Evolutionary conservation across 2,329 filamentous ascomycete species (phyloP), one percentile per base, ranked within the genome.

Genomic region (Ophiosphaerella herpotricha): DNA sequence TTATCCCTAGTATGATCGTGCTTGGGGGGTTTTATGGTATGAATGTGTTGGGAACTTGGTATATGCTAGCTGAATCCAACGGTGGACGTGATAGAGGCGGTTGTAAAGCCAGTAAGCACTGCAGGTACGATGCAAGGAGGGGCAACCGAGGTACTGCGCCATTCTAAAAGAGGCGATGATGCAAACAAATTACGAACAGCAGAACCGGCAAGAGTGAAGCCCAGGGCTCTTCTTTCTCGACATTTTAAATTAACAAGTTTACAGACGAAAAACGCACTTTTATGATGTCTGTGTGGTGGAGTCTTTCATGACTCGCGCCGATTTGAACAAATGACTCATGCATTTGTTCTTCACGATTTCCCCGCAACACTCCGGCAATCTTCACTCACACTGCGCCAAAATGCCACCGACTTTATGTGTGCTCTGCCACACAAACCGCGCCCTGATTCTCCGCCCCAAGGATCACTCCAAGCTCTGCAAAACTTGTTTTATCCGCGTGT

Each of bases 391-490:
- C 23, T 12, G 16, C 32, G 23, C 45, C 43, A 66, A 47, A 23
- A 96, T 97, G 93, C 81, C 91, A 7, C 90, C 91, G 18, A 81
- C 83, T 16, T 77, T 82, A 18, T 99, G 94, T 72, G 85, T 85
- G 43, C 79, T 86, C 57, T 99, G 94, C 77, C 82, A 88, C 57
- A 82, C 80, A 18, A 82, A 88, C 55, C 85, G 92, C 52, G 93
- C 94, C 5, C 83, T 96, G 16, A 94, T 99, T 50, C 90, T 97
- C 55, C 85, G 94, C 24, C 93, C 94, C 1, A 97, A 97, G 74
- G 96, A 97, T 68, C 86, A 95, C 64, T 86, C 95, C 62, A 96
- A 96, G 66, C 83, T 99, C 39, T 99, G 94, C 82, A 91, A 89
- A 64, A 75, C 80, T 4, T 99, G 94, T 75, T 99, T 99, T 74